Evolutionary conservation across 192 early-diverging fungal genomes (phyloP).

Genomic region (Mortierella alpina): DNA sequence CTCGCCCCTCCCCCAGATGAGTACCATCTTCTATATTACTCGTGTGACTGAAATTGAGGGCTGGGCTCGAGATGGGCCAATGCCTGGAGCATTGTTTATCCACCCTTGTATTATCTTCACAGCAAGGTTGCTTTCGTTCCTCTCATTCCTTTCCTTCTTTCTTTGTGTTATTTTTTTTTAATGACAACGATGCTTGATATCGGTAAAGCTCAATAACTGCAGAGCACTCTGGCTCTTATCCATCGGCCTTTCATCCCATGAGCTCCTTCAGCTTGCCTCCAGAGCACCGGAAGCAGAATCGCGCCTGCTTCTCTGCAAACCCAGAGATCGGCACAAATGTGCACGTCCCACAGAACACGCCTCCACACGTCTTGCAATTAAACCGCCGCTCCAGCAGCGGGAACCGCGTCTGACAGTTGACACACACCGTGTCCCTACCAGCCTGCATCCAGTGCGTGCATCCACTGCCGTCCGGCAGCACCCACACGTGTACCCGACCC

Average conservation of each 20-base stretch:
- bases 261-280: conserved; percentile 50
- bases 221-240: background rate
- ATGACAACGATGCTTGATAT: too few species aligned
- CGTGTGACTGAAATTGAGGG: too few species aligned
- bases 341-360: conserved; percentile 60
- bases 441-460: conserved; percentile 62
- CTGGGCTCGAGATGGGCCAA: too few species aligned
- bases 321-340: conserved; percentile 48
- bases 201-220: background rate
- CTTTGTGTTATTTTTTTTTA: too few species aligned
- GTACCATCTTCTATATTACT: too few species aligned
- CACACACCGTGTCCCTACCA: conserved; percentile 59
- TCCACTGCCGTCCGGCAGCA: conserved; percentile 62
- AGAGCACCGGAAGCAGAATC: conserved; percentile 49
- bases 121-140: too few species aligned
- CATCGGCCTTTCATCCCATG: conserved; percentile 19
- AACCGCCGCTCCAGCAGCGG: conserved; percentile 65
- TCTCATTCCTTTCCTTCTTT: too few species aligned
- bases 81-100: too few species aligned
- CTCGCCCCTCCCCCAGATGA: too few species aligned
- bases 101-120: too few species aligned
- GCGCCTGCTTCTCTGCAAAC: conserved; percentile 46
- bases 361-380: conserved; percentile 67
- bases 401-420: conserved; percentile 63
- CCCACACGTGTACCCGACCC: conserved; percentile 61